phyloP scores from a whole-genome alignment of 805 yeast species.

The Candida chilensis region DNA sequence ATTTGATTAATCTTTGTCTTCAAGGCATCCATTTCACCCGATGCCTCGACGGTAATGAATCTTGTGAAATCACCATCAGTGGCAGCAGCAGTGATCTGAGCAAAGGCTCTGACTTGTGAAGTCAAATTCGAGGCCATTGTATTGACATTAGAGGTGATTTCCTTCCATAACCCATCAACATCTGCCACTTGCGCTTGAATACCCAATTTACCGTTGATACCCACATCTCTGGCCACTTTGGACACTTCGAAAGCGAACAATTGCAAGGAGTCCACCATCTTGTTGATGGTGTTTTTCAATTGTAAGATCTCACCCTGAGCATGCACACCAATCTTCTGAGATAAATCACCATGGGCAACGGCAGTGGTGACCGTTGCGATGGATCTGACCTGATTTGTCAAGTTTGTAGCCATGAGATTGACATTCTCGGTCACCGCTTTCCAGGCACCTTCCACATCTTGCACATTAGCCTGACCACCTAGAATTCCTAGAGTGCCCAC shows the following conservation, averaged over 20 bases:
- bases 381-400: conserved; percentile 72
- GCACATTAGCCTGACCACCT: conserved; percentile 44
- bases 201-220: conserved; percentile 88
- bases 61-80: conserved; percentile 90
- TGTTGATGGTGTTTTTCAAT: conserved; percentile 77
- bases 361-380: conserved; percentile 90
- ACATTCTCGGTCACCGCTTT: conserved; percentile 39
- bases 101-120: conserved; percentile 87
- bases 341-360: conserved; percentile 83
- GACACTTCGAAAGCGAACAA: conserved; percentile 85
- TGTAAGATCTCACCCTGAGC: conserved; percentile 89
- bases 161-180: conserved; percentile 89
- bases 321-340: conserved; percentile 79
- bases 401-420: conserved; percentile 37
- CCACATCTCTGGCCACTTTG: conserved; percentile 86
- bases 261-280: conserved; percentile 88
- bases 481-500: conserved; percentile 37
- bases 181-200: conserved; percentile 88
- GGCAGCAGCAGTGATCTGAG: conserved; percentile 89
- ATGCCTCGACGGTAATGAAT: conserved; percentile 84
- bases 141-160: conserved; percentile 83
- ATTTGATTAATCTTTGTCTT: conserved; percentile 64
- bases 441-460: conserved; percentile 43
- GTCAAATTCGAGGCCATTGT: conserved; percentile 93
- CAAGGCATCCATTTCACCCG: conserved; percentile 80